Evolutionary conservation across 306 rosid species (phyloP).

Genomic region (Trifolium fragiferum): DNA sequence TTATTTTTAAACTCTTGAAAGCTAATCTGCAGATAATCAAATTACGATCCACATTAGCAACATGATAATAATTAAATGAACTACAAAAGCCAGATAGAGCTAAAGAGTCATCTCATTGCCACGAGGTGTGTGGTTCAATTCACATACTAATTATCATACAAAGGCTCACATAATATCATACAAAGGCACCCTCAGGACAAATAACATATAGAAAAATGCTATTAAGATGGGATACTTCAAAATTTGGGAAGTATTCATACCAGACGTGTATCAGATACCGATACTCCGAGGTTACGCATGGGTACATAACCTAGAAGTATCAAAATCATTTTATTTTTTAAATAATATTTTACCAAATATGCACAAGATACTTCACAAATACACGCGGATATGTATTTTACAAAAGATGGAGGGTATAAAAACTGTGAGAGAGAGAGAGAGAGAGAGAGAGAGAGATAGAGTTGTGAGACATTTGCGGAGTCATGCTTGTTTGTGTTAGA

Average conservation of each 20-base stretch:
- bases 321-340: not conserved
- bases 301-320: not conserved
- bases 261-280: not conserved
- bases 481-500: not conserved
- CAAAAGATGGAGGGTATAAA: not conserved
- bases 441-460: no score
- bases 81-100: constrained; percentile 31
- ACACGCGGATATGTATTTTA: not conserved
- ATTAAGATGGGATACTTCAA: not conserved
- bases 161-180: not conserved
- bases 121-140: constrained; percentile 18
- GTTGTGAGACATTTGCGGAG: not conserved
- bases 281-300: not conserved
- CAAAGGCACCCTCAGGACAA: constrained; percentile 26
- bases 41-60: constrained; percentile 34
- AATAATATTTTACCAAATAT: not conserved
- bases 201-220: constrained; percentile 12
- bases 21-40: constrained; percentile 74
- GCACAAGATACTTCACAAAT: not conserved
- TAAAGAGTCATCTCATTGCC: constrained; percentile 1
- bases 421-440: not conserved
- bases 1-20: constrained; percentile 95
- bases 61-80: constrained; percentile 20
- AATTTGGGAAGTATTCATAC: not conserved
- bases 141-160: constrained; percentile 11